A percentile compares a stretch with the other conserved stretches of the same genome.
Conservation (phyloP, 495 filamentous ascomycete species). For the Apiosordaria backusii region DNA sequence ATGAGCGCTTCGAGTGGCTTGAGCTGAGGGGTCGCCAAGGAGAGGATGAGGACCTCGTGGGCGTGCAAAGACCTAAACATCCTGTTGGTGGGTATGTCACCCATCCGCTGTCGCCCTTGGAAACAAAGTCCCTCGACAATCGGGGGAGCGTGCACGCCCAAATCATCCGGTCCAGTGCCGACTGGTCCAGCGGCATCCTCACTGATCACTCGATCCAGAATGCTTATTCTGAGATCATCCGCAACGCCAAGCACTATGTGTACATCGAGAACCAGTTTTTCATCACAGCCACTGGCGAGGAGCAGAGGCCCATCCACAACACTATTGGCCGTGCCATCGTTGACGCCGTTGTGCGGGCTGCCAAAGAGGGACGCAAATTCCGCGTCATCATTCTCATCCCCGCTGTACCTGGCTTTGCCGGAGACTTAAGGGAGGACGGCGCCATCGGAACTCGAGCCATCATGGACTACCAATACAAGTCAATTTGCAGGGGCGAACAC, state of each 20-base stretch:
- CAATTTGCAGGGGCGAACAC: conserved; percentile 83
- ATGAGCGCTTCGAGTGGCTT: conserved; percentile 75
- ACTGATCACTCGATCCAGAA: conserved; percentile 89
- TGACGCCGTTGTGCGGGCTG: conserved; percentile 77
- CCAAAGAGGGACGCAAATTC: conserved; percentile 84
- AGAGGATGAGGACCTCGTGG: conserved; percentile 76
- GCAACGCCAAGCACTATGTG: conserved; percentile 81
- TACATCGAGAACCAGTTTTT: conserved; percentile 99
- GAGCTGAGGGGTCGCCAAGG: conserved; percentile 73
- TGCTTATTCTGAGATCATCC: conserved; percentile 81
- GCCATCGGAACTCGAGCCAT: conserved; percentile 87
- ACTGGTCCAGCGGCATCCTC: conserved; percentile 94
- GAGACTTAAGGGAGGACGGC: conserved; percentile 76
- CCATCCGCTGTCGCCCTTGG: conserved; percentile 70
- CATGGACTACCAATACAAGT: conserved; percentile 99
- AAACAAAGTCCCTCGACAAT: conserved; percentile 41
- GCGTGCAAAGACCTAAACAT: conserved; percentile 79
- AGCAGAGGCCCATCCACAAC: conserved; percentile 84
- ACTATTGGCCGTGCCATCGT: conserved; percentile 83
- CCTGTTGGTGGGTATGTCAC: conserved; percentile 82
- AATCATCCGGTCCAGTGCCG: conserved; percentile 77
- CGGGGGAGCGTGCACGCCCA: conserved; percentile 76
- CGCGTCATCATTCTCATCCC: conserved; percentile 86
- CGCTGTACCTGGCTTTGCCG: conserved; percentile 88
- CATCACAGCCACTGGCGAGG: conserved; percentile 87